A percentile compares a stretch with the other conserved stretches of the same genome.
phyloP scores from a whole-genome alignment of 2,329 filamentous ascomycete genomes.

The Fusarium sacchari region DNA sequence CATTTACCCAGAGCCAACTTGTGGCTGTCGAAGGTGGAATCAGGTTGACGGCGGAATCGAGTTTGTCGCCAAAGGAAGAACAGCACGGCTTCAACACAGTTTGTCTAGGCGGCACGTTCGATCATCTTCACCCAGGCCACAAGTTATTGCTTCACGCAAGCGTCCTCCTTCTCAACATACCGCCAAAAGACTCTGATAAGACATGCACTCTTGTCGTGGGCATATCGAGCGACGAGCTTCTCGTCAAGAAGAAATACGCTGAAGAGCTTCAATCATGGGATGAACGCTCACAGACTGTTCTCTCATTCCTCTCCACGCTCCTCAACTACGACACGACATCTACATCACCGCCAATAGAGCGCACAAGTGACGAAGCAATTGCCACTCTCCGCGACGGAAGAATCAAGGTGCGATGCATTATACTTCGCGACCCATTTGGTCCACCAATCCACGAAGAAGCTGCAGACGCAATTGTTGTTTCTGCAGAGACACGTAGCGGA shows the following conservation, averaged over 20 bases:
- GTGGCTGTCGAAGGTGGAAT: conserved; percentile 64
- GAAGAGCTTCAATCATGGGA: conserved; percentile 85
- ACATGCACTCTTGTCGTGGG: conserved; percentile 78
- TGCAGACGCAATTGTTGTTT: conserved; percentile 85
- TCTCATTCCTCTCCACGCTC: conserved; percentile 77
- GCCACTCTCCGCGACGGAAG: conserved; percentile 67
- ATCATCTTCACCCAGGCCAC: conserved; percentile 94
- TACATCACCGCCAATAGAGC: conserved; percentile 14
- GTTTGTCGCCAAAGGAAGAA: background rate
- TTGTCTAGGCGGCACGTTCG: conserved; percentile 92
- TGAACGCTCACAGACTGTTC: conserved; percentile 72
- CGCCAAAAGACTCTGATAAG: conserved; percentile 49
- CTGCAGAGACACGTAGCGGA: conserved; percentile 85
- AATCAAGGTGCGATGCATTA: conserved; percentile 79
- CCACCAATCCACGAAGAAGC: conserved; percentile 86
- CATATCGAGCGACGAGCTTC: conserved; percentile 86
- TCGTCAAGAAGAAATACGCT: conserved; percentile 89
- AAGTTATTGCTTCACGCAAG: conserved; percentile 95
- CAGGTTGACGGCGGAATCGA: conserved; percentile 48
- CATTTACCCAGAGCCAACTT: conserved; percentile 61
- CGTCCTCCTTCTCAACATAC: conserved; percentile 72
- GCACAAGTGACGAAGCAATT: conserved; percentile 44
- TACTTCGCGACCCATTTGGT: conserved; percentile 88
- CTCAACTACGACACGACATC: conserved; percentile 55
- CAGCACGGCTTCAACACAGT: conserved; percentile 56